These are phyloP conservation scores for Setaria italica DNA, from an alignment of 202 grass and related monocot genomes.

Conservation along the genomic window DNA sequence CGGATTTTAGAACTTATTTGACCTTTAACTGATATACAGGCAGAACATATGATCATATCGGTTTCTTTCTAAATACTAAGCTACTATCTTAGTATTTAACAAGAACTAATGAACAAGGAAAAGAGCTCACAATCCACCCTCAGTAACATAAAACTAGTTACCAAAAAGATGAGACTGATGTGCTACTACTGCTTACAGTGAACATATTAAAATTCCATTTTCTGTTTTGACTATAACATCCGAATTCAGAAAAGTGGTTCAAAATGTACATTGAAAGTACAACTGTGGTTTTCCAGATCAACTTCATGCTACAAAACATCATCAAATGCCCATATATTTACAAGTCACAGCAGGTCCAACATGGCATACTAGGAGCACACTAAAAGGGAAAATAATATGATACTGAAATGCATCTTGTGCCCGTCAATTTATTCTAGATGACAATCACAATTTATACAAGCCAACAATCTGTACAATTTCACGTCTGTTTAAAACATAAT, in stretches of 20 bases:
- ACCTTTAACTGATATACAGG: not conserved
- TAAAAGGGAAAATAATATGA: constrained; percentile 1
- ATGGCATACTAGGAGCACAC: constrained; percentile 2
- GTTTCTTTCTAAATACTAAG: not conserved
- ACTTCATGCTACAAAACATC: not conserved
- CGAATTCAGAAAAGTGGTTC: not conserved
- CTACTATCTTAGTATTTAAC: not conserved
- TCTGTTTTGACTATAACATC: not conserved
- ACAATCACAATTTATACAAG: not conserved
- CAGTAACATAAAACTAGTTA: not conserved
- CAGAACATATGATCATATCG: not conserved
- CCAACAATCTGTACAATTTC: constrained; percentile 6
- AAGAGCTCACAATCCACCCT: not conserved
- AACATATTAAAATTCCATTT: not conserved
- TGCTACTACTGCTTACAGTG: not conserved
- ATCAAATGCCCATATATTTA: constrained; percentile 4
- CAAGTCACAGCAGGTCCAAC: constrained; percentile 1
- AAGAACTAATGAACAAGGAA: not conserved
- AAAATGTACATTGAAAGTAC: constrained; percentile 30
- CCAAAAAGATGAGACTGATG: not conserved
- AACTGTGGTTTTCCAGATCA: constrained; percentile 5
- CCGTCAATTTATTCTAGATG: not conserved
- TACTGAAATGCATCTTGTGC: not conserved
- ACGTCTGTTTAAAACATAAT: constrained; percentile 9
- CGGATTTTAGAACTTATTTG: constrained; percentile 9